A percentile compares a stretch with the other conserved stretches of the same genome.
These are phyloP conservation scores for Austroboletus festivus DNA, from an alignment of 768 basidiomycete species.

Conservation along the genomic window DNA sequence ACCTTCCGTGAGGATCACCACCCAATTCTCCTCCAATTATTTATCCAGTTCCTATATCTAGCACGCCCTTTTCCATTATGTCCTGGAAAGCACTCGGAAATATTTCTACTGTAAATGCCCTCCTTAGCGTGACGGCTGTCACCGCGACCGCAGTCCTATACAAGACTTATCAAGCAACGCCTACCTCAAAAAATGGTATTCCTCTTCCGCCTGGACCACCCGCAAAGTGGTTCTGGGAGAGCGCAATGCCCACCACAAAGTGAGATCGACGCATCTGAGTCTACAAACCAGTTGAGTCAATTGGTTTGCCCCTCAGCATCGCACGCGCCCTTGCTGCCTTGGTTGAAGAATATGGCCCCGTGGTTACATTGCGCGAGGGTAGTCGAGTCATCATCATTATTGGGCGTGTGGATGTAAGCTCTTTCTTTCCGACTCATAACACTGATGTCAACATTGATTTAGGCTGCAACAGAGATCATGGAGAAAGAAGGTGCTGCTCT, in stretches of 20 bases:
- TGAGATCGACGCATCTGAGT: slow-evolving; percentile 1
- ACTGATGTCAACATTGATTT: background rate
- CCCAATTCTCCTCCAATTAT: no score
- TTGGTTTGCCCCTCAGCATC: background rate
- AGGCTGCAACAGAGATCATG: slow-evolving; percentile 57
- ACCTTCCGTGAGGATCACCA: no score
- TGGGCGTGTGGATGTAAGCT: slow-evolving; percentile 20
- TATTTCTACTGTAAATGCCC: background rate
- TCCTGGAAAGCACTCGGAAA: background rate
- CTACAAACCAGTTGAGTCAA: background rate
- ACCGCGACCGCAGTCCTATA: slow-evolving; percentile 3
- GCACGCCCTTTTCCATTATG: no score
- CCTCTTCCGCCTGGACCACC: slow-evolving; percentile 28
- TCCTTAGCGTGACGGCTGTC: background rate
- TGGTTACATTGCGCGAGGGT: slow-evolving; percentile 53
- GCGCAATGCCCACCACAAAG: slow-evolving; percentile 16
- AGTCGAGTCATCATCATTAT: slow-evolving; percentile 16
- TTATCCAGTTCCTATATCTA: no score
- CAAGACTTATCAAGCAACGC: background rate
- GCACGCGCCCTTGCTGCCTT: slow-evolving; percentile 44
- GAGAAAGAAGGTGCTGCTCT: slow-evolving; percentile 52
- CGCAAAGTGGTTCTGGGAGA: slow-evolving; percentile 25
- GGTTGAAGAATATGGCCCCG: slow-evolving; percentile 55
- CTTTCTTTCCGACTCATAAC: no score
- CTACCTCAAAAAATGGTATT: slow-evolving; percentile 2